Evolutionary conservation across 768 basidiomycete species (phyloP).

Genomic region (Mycena albidolilacea): DNA sequence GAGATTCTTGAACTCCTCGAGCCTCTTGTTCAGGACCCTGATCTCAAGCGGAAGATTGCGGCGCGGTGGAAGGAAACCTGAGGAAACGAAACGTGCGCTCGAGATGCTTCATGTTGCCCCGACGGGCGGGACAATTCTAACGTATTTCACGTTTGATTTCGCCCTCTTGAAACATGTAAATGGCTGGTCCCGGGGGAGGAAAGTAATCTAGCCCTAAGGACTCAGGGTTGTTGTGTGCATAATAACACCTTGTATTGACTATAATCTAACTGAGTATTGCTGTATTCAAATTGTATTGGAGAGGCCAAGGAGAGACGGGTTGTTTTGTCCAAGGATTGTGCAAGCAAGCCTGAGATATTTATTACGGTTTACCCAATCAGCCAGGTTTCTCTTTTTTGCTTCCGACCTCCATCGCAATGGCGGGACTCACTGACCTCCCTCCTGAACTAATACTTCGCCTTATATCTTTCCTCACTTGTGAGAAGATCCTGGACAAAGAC

Average conservation of each 20-base stretch:
- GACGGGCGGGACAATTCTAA: too few relatives aligned
- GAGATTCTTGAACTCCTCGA: not conserved
- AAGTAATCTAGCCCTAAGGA: too few relatives aligned
- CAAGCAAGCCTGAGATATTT: too few relatives aligned
- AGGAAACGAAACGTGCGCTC: not conserved
- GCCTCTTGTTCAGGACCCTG: not conserved
- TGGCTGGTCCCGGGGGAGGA: too few relatives aligned
- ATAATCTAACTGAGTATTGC: not conserved
- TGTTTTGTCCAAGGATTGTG: too few relatives aligned
- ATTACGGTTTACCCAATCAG: too few relatives aligned
- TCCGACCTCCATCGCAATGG: not conserved
- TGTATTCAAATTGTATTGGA: not conserved
- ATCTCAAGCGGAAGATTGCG: not conserved
- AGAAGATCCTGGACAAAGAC: not conserved
- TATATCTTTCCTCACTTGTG: not conserved
- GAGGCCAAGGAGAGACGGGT: too few relatives aligned
- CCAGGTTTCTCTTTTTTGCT: not conserved
- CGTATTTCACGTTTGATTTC: too few relatives aligned
- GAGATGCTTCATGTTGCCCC: too few relatives aligned
- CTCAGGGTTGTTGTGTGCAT: not conserved
- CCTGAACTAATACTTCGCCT: not conserved
- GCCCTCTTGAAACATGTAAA: too few relatives aligned
- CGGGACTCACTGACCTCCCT: not conserved
- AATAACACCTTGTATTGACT: slow-evolving; percentile 9
- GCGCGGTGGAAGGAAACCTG: not conserved